A percentile compares a stretch with the other conserved stretches of the same genome.
Evolutionary conservation across 352 stramenopile genomes (phyloP).

Genomic region (Pythium coloratum): DNA sequence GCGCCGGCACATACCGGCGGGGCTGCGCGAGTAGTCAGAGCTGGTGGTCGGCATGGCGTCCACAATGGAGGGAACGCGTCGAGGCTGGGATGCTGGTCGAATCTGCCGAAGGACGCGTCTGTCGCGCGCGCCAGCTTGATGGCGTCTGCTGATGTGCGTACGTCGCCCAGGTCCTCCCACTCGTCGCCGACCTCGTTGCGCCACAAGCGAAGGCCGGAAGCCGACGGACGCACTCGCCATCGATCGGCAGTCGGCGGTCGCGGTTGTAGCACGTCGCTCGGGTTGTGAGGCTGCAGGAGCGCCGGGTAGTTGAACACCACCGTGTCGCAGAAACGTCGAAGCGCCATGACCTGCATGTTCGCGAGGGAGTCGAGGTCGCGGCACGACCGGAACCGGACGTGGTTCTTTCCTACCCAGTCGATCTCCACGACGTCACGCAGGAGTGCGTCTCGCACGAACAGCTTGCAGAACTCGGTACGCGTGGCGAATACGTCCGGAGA

Average conservation of each 20-base stretch:
- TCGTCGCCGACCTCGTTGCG: not conserved
- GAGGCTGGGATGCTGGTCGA: not conserved
- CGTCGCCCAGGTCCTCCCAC: not conserved
- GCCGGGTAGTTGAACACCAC: not conserved
- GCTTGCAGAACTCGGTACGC: not conserved
- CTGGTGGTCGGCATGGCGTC: not conserved
- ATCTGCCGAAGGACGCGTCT: not conserved
- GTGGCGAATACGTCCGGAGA: not conserved
- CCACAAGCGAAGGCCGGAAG: not conserved
- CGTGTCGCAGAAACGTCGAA: not conserved
- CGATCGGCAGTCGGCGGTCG: not conserved
- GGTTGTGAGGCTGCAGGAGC: not conserved
- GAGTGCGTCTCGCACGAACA: not conserved
- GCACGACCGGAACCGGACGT: not conserved
- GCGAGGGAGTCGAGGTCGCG: not conserved
- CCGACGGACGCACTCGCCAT: not conserved
- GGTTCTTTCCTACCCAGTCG: not conserved
- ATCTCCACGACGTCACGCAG: not conserved
- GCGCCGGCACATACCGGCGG: too few species aligned
- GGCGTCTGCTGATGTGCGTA: not conserved
- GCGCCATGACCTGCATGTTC: not conserved
- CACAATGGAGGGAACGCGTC: not conserved
- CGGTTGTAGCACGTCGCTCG: not conserved
- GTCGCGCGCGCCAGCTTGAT: not conserved
- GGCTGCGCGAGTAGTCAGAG: not conserved